phyloP scores from a whole-genome alignment of 2,329 filamentous ascomycete species.

The Fusarium continuum region DNA sequence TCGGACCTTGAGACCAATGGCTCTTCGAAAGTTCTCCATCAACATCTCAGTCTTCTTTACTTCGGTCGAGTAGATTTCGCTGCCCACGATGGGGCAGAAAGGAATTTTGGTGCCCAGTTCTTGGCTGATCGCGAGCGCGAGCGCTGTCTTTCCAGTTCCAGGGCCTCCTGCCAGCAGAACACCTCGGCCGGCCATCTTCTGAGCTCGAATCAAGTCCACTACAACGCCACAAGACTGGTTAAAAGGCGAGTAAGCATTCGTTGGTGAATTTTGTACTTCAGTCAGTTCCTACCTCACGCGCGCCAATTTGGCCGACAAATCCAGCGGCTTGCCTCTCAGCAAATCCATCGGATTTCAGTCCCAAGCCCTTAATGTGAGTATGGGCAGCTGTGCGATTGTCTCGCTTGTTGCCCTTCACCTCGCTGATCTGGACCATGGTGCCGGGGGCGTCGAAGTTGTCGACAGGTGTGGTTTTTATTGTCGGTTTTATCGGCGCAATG shows the following conservation, averaged over 20 bases:
- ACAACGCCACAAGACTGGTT: slow-evolving; percentile 93
- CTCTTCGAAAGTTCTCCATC: slow-evolving; percentile 98
- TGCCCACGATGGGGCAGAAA: slow-evolving; percentile 97
- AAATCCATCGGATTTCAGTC: slow-evolving; percentile 83
- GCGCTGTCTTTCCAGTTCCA: slow-evolving; percentile 95
- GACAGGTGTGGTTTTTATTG: slow-evolving; percentile 2
- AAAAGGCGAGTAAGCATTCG: slow-evolving; percentile 32
- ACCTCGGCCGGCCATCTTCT: slow-evolving; percentile 97
- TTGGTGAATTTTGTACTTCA: not conserved
- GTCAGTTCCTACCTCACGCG: slow-evolving; percentile 77
- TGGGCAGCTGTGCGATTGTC: slow-evolving; percentile 96
- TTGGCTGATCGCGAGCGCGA: slow-evolving; percentile 94
- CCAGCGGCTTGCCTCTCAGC: slow-evolving; percentile 83
- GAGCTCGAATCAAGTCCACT: slow-evolving; percentile 92
- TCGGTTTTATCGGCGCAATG: not conserved
- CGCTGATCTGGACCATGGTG: slow-evolving; percentile 88
- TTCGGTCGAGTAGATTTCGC: slow-evolving; percentile 96
- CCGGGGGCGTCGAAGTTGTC: slow-evolving; percentile 43
- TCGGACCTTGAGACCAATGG: slow-evolving; percentile 94
- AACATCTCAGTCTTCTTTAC: slow-evolving; percentile 99
- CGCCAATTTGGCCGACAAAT: slow-evolving; percentile 88
- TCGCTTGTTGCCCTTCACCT: slow-evolving; percentile 93
- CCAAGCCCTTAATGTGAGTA: slow-evolving; percentile 96
- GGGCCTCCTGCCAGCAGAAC: slow-evolving; percentile 94
- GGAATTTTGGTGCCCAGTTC: slow-evolving; percentile 98